phyloP scores from a whole-genome alignment of 140 eudicot genomes.

The Erigeron philadelphicus region DNA sequence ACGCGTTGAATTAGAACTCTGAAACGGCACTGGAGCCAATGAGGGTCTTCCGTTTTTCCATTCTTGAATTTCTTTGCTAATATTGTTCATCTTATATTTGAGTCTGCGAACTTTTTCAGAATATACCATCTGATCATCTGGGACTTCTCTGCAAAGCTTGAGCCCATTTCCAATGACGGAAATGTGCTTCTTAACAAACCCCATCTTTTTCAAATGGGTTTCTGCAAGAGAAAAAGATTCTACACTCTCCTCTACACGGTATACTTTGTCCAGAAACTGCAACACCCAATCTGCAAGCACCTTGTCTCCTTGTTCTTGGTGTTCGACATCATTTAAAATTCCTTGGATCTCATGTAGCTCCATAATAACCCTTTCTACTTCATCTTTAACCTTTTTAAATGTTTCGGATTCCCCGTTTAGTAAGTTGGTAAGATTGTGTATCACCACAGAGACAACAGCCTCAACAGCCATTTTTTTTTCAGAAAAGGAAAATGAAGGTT shows the following conservation, averaged over 20 bases:
- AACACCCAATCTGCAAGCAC: slow-evolving; percentile 28
- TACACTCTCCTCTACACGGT: slow-evolving; percentile 31
- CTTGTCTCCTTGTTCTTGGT: slow-evolving; percentile 16
- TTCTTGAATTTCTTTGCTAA: slow-evolving; percentile 26
- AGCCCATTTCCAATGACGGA: slow-evolving; percentile 28
- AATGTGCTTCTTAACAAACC: slow-evolving; percentile 32
- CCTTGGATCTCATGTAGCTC: slow-evolving; percentile 30
- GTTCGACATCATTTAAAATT: slow-evolving; percentile 21
- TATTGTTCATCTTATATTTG: slow-evolving; percentile 18
- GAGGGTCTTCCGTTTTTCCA: slow-evolving; percentile 22
- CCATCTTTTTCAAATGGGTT: slow-evolving; percentile 31
- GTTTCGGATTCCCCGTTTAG: slow-evolving; percentile 26
- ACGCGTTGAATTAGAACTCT: slow-evolving; percentile 1
- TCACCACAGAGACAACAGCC: slow-evolving; percentile 34
- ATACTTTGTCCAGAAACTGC: slow-evolving; percentile 25
- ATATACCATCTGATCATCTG: slow-evolving; percentile 15
- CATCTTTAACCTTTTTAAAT: slow-evolving; percentile 29
- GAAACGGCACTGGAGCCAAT: slow-evolving; percentile 19
- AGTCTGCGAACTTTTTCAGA: slow-evolving; percentile 13
- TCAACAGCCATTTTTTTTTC: slow-evolving; percentile 39
- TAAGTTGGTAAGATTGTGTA: slow-evolving; percentile 39
- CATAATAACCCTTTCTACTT: slow-evolving; percentile 23
- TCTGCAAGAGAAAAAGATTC: slow-evolving; percentile 36
- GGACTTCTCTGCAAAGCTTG: slow-evolving; percentile 33
- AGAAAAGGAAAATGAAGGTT: neutral